These are phyloP conservation scores for Phaeotremella skinneri DNA, from an alignment of 768 basidiomycete genomes.

Conservation along the genomic window DNA sequence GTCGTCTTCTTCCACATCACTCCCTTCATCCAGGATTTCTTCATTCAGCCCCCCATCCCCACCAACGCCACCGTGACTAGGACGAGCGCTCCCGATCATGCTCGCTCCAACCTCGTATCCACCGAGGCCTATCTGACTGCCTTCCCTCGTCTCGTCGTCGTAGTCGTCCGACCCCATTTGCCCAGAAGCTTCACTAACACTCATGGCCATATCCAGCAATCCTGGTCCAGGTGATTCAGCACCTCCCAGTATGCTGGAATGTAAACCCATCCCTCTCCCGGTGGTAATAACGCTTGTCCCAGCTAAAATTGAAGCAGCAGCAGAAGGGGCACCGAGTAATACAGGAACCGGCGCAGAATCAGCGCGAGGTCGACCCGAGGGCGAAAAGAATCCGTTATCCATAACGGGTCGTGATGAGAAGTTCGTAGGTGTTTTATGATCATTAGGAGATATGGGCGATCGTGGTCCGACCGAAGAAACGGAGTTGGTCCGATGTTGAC, in stretches of 20 bases:
- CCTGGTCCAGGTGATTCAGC: conserved; percentile 9
- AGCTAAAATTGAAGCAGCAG: conserved; percentile 2
- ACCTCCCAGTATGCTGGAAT: neutral
- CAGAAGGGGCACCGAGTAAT: conserved; percentile 7
- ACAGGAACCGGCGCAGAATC: conserved; percentile 45
- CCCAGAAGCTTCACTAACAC: conserved; percentile 21
- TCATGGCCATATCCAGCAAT: conserved; percentile 24
- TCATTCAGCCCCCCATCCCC: conserved; percentile 18
- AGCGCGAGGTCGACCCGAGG: conserved; percentile 38
- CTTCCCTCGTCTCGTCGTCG: conserved; percentile 1
- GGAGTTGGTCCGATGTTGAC: conserved; percentile 24
- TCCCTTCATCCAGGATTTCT: conserved; percentile 40
- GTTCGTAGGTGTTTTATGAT: conserved; percentile 3
- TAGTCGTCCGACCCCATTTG: conserved; percentile 20
- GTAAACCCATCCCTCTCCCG: conserved; percentile 26
- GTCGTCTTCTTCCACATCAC: conserved; percentile 45
- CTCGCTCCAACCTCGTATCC: conserved; percentile 1
- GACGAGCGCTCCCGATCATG: conserved; percentile 20
- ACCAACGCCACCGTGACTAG: conserved; percentile 21
- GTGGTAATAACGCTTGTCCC: conserved; percentile 26
- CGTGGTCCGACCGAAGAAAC: conserved; percentile 11
- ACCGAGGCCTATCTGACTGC: neutral
- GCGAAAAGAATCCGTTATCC: conserved; percentile 37
- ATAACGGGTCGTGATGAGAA: conserved; percentile 17
- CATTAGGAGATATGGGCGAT: conserved; percentile 1